Evolutionary conservation across 23 red algal species (phyloP), one percentile per base, ranked within the genome.

Genomic region (Pyropia haitanensis): DNA sequence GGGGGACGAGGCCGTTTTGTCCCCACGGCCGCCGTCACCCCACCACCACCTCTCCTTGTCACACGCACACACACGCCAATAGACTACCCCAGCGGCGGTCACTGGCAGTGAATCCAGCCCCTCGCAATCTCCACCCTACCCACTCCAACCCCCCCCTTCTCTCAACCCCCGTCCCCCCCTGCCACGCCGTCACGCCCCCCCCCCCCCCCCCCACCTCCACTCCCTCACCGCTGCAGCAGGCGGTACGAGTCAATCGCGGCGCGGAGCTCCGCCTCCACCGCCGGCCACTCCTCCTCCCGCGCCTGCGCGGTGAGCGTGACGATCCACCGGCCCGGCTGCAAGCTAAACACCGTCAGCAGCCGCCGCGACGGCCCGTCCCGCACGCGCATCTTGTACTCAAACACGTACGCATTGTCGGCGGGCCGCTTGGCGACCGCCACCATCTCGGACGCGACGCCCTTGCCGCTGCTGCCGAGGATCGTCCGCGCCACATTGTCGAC

Each of bases 301-400:
- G 81, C 70, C 61, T 86, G 81, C 39, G 34, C 81, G 28, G 81
- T 76, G 50, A 86, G 64, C 3, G 81, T 76, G 1, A 73, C 18
- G 54, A 86, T 24, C 54, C 56, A 76, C 49, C 32, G 57, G 0
- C 81, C 81, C 4, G 81, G 81, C 56, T 86, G 81, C 13, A 86
- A 39, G 13, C 70, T 66, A 68, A 86, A 86, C 24, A 86, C 70
- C 29, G 81, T 86, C 44, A 86, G 58, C 51, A 86, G 64, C 69
- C 76, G 81, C 46, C 81, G 70, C 18, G 21, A 3, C 53, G 53
- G 53, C 62, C 60, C 61, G 20, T 75, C 61, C 17, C 70, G 63
- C 18, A 21, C 19, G 16, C 48, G 65, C 52, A 86, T 67, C 12
- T 60, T 65, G 67, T 86, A 86, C 62, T 86, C 81, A 18, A 86